Evolutionary conservation across 73 alveolate genomes (phyloP).

Genomic region (Symbiodinium pilosum): DNA sequence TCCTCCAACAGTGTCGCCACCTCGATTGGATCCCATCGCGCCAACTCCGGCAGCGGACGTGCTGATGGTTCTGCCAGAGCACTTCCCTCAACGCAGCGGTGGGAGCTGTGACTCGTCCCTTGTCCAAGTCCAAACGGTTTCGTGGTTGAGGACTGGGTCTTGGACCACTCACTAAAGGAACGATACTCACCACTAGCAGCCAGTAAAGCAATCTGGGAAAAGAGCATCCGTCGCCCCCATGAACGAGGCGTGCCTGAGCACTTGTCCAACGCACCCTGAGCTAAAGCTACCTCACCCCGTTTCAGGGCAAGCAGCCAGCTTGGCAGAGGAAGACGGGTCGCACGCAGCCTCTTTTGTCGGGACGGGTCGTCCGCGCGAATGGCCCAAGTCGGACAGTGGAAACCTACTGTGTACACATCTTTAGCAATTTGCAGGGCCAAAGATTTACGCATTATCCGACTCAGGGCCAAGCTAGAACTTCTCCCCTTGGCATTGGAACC

Average conservation of each 20-base stretch:
- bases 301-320: not conserved
- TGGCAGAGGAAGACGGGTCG: not conserved
- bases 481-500: not conserved
- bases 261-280: not conserved
- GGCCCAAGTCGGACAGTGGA: not conserved
- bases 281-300: not conserved
- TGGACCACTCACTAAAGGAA: not conserved
- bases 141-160: not conserved
- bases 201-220: not conserved
- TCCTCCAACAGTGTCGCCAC: not conserved
- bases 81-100: not conserved
- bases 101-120: not conserved
- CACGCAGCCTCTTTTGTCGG: not conserved
- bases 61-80: not conserved
- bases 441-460: not conserved
- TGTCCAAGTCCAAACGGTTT: not conserved
- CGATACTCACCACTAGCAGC: not conserved
- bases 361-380: not conserved
- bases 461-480: not conserved
- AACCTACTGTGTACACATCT: not conserved
- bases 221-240: not conserved
- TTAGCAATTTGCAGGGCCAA: not conserved
- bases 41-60: not conserved
- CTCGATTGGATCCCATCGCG: not conserved
- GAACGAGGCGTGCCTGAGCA: not conserved